Evolutionary conservation across 257 asterid genomes (phyloP).

Genomic region (Ligustrum vulgare): DNA sequence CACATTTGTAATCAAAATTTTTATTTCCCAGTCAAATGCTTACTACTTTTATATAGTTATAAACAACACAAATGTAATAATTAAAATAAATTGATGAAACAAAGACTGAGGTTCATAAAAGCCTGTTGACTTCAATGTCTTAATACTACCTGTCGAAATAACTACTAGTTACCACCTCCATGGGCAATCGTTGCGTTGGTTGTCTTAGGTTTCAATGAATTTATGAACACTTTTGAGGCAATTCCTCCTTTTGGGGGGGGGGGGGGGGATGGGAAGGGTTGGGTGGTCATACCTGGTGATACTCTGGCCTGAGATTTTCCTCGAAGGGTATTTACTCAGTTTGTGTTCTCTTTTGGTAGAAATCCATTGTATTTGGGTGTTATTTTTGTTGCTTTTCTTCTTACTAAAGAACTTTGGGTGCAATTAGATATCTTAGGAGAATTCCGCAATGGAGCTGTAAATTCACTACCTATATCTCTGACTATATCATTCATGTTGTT

Average conservation of each 20-base stretch:
- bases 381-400: constrained; percentile 58
- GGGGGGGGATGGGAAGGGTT: constrained; percentile 11
- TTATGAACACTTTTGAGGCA: constrained; percentile 91
- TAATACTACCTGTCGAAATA: constrained; percentile 70
- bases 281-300: background rate
- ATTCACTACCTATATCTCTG: constrained; percentile 21
- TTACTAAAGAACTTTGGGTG: constrained; percentile 83
- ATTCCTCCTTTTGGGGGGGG: constrained; percentile 2
- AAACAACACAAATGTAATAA: too few relatives aligned
- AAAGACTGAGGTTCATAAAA: background rate
- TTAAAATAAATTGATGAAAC: background rate
- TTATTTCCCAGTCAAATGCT: too few relatives aligned
- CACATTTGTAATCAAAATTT: too few relatives aligned
- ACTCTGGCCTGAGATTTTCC: background rate
- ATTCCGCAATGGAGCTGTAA: constrained; percentile 71
- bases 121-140: background rate
- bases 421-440: constrained; percentile 73
- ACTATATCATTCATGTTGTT: background rate
- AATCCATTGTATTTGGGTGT: constrained; percentile 73
- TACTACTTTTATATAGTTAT: too few relatives aligned
- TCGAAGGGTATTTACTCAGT: constrained; percentile 14
- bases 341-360: constrained; percentile 40
- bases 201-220: constrained; percentile 77
- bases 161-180: constrained; percentile 85
- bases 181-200: constrained; percentile 75